Conservation (phyloP, 2,329 filamentous ascomycete genomes). For the Sporothrix phasma region DNA sequence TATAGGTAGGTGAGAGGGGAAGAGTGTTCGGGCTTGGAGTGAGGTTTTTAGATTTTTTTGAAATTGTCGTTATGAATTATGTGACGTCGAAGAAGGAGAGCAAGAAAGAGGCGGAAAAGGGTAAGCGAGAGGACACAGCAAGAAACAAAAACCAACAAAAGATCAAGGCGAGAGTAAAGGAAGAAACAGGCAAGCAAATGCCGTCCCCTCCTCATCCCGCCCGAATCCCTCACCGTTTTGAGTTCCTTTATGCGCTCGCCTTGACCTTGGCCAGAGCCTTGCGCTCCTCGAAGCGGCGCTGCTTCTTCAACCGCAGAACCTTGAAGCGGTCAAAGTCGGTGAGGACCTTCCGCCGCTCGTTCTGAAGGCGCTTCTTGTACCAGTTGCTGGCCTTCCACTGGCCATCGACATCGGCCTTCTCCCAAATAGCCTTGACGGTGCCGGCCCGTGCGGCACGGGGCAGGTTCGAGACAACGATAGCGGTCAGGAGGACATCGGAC, state of each 20-base stretch:
- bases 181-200: not conserved
- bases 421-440: slow-evolving; percentile 80
- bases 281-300: slow-evolving; percentile 95
- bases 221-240: not conserved
- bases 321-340: slow-evolving; percentile 99
- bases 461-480: slow-evolving; percentile 76
- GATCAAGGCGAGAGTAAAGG: not conserved
- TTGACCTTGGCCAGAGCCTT: slow-evolving; percentile 93
- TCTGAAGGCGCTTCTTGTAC: slow-evolving; percentile 86
- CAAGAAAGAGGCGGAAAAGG: not conserved
- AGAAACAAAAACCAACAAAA: not conserved
- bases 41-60: slow-evolving; percentile 7
- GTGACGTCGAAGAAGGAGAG: not conserved
- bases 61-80: slow-evolving; percentile 3
- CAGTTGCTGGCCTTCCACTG: slow-evolving; percentile 89
- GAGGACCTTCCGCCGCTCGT: slow-evolving; percentile 76
- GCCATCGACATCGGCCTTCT: slow-evolving; percentile 79
- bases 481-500: slow-evolving; percentile 76
- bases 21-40: not conserved
- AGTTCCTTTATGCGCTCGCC: slow-evolving; percentile 56
- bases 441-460: slow-evolving; percentile 76
- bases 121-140: not conserved
- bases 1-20: not conserved
- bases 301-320: slow-evolving; percentile 98
- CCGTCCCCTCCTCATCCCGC: not conserved